Base-by-base conservation (phyloP, 345 rosid genomes). In the Citrus mangshanensis region DNA sequence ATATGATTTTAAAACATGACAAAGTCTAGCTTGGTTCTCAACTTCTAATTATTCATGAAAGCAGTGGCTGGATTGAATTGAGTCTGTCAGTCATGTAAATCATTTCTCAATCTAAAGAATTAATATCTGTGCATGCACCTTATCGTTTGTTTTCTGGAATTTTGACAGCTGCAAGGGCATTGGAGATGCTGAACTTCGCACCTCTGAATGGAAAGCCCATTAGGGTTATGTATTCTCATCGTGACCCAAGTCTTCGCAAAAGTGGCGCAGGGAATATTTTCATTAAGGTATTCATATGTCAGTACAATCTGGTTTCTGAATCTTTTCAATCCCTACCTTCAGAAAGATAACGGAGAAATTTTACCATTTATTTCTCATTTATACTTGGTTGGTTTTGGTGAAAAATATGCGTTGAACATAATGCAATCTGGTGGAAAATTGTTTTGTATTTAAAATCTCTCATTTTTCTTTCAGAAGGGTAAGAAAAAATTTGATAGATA, bases 251-350 rank as follows among this genome's bases (percentile, higher is more conserved):
- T 70, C 72, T 88, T 79, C 93, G 93, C 69, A 90, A 86, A 84
- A 94, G 98, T 89, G 99, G 99, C 55, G 75, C 97, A n/a, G 98
- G 99, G 46, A 96, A 96, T 79, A 96, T 96, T 25, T 96, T 90
- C 73, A 94, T 96, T 76, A 93, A 93, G 98, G 98, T 92, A 86
- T 27, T 60, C 22, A 21, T 71, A 42, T 61, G 32, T 49, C 49
- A 37, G 68, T 64, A 54, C 64, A n/a, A 27, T 61, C 55, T 54
- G 49, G 24, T 46, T 64, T 27, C 7, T 22, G 18, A 67, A 65
- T 35, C 14, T 22, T 64, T 28, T 25, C 51, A 24, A n/a, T 64
- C 34, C 46, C 27, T 54, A n/a, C 22, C 58, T 54, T 19, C 51
- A 46, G 51, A 46, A 46, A 13, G 18, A 70, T 30, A 37, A 74